Evolutionary conservation across 78 protist genomes (phyloP), one percentile per base, ranked within the genome.

Genomic region (Dictyostelium intermedium): DNA sequence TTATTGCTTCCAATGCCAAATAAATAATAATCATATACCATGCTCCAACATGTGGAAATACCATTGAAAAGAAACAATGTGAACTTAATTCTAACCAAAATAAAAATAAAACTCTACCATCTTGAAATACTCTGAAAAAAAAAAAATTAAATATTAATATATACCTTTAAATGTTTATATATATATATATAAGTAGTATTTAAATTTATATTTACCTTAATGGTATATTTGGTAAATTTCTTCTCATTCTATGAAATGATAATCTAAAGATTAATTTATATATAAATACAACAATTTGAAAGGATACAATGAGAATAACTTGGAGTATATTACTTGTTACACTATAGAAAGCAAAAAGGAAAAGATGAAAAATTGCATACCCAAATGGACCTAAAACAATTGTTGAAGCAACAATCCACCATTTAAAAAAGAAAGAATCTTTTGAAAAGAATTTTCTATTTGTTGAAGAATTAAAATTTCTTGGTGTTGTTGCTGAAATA

Each of bases 331-430:
- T 72, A 25, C n/a, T 27, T 14, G 82, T 34, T 34, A 85, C 92
- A 32, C 80, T 63, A 37, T 85, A 85, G 76, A 85, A 85, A 53
- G 92, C 92, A 35, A 85, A 85, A n/a, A 85, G 83, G 83, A 85
- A 85, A 34, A 85, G 74, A 74, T 85, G 92, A 63, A 85, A 85
- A 25, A 85, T 53, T 16, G 56, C 82, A 76, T 85, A 85, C 13
- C 92, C 92, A 16, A 85, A 53, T 47, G 92, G 92, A 5, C 92
- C 92, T 18, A 85, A 35, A 8, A 45, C 16, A n/a, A 85, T 30
- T 5, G 92, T 85, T 10, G 92, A 85, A 5, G 92, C 18, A 10
- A 85, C 92, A 56, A 85, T 56, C 92, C 92, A 85, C 30, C 50
- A 85, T 56, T 56, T 32, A 43, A 76, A 85, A 23, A 85, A 56